Conservation (phyloP, 2,329 filamentous ascomycete genomes). For the Triangularia verruculosa region DNA sequence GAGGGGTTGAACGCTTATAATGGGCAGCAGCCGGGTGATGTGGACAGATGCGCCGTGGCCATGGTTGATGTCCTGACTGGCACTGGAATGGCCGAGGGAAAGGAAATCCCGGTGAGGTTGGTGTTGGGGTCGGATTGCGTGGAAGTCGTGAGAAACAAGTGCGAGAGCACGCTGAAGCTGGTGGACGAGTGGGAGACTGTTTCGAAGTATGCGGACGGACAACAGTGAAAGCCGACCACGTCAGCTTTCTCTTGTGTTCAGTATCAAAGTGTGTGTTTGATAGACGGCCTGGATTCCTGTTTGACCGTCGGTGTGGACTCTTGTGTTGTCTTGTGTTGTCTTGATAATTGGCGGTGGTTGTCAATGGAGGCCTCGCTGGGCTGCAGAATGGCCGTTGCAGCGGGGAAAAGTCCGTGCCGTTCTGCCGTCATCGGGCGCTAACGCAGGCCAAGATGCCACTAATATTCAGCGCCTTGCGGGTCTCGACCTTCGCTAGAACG, state of each 20-base stretch:
- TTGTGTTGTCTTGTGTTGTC: background rate
- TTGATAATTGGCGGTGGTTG: background rate
- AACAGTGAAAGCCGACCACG: background rate
- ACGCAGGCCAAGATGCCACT: background rate
- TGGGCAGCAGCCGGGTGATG: slow-evolving; percentile 45
- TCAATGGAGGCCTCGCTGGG: slow-evolving; percentile 1
- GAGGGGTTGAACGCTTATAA: slow-evolving; percentile 32
- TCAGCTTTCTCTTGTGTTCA: background rate
- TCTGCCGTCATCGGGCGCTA: background rate
- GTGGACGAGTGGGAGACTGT: slow-evolving; percentile 51
- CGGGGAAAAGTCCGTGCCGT: background rate
- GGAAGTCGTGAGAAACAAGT: slow-evolving; percentile 42
- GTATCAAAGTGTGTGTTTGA: background rate
- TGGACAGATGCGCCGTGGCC: slow-evolving; percentile 42
- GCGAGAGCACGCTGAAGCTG: slow-evolving; percentile 39
- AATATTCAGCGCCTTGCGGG: background rate
- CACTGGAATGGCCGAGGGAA: slow-evolving; percentile 46
- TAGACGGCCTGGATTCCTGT: background rate
- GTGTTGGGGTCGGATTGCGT: slow-evolving; percentile 53
- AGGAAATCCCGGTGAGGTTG: slow-evolving; percentile 50
- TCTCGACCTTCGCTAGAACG: background rate
- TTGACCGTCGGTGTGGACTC: background rate
- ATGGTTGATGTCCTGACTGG: slow-evolving; percentile 48
- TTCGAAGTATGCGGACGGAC: slow-evolving; percentile 34
- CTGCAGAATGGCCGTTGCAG: background rate